Evolutionary conservation across 768 basidiomycete genomes (phyloP).

Genomic region (Tremella fuciformis): DNA sequence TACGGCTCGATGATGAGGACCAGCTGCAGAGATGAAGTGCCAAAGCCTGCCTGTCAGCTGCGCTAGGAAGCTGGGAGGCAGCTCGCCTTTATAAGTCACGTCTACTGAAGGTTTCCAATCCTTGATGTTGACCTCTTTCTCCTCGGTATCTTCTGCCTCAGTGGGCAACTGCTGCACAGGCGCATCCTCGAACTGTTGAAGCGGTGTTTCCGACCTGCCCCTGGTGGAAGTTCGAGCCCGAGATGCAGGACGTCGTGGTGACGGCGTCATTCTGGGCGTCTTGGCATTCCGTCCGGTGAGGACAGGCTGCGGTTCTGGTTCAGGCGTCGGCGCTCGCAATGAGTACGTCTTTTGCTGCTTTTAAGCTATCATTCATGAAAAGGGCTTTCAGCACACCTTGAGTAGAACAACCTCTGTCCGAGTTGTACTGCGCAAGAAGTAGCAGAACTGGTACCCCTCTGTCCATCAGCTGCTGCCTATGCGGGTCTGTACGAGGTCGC

Average conservation of each 20-base stretch:
- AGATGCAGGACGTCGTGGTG: neutral
- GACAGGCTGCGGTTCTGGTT: conserved; percentile 1
- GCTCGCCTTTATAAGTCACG: conserved; percentile 46
- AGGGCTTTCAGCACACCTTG: conserved; percentile 60
- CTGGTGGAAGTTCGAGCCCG: neutral
- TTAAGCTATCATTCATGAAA: neutral
- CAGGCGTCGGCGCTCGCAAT: conserved; percentile 32
- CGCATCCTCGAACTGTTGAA: no score
- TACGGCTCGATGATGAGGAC: conserved; percentile 51
- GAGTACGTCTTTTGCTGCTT: conserved; percentile 35
- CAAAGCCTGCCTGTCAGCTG: conserved; percentile 38
- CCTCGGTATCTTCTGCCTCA: conserved; percentile 29
- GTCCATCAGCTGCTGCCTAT: conserved; percentile 9
- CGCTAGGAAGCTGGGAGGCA: neutral
- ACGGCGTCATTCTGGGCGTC: conserved; percentile 6
- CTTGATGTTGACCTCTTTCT: conserved; percentile 34
- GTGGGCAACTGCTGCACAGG: no score
- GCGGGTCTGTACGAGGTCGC: conserved; percentile 21
- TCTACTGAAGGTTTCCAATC: conserved; percentile 49
- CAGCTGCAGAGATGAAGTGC: conserved; percentile 49
- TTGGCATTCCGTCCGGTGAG: neutral
- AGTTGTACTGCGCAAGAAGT: conserved; percentile 79
- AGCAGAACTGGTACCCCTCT: conserved; percentile 89
- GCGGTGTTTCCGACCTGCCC: neutral
- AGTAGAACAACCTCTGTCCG: conserved; percentile 70